A percentile compares a stretch with the other conserved stretches of the same genome.
These are phyloP conservation scores for Mycena indigotica DNA, from an alignment of 768 basidiomycete genomes.

Conservation along the genomic window DNA sequence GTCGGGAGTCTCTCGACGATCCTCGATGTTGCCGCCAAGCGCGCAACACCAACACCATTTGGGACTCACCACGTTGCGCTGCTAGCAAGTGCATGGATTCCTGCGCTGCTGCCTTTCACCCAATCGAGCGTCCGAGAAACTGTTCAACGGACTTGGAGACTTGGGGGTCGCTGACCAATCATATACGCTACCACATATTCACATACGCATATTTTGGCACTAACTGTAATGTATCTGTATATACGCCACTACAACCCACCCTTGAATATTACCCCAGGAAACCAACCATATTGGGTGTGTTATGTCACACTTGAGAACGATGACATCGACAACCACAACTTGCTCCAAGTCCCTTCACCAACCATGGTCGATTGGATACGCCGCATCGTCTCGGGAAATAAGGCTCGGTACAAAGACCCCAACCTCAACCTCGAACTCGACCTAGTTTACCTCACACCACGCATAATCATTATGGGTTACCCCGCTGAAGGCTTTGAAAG, in stretches of 20 bases:
- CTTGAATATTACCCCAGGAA: neutral
- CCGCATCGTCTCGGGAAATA: slow-evolving; percentile 79
- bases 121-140: neutral
- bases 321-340: neutral
- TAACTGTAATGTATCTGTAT: neutral
- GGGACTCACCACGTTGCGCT: slow-evolving; percentile 69
- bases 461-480: slow-evolving; percentile 80
- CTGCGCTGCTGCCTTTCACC: slow-evolving; percentile 34
- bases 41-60: slow-evolving; percentile 49
- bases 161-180: neutral
- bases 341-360: neutral
- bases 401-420: slow-evolving; percentile 74
- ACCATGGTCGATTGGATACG: slow-evolving; percentile 67
- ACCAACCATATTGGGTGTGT: neutral
- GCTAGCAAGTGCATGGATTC: slow-evolving; percentile 61
- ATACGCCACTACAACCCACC: neutral
- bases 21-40: slow-evolving; percentile 47
- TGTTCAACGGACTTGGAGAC: neutral
- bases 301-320: neutral
- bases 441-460: slow-evolving; percentile 72
- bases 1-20: slow-evolving; percentile 54
- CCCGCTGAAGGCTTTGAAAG: slow-evolving; percentile 80
- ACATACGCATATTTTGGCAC: neutral
- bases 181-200: neutral
- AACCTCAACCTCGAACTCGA: slow-evolving; percentile 73